These are phyloP conservation scores for Trametes coccinea DNA, from an alignment of 768 basidiomycete species.

Conservation along the genomic window DNA sequence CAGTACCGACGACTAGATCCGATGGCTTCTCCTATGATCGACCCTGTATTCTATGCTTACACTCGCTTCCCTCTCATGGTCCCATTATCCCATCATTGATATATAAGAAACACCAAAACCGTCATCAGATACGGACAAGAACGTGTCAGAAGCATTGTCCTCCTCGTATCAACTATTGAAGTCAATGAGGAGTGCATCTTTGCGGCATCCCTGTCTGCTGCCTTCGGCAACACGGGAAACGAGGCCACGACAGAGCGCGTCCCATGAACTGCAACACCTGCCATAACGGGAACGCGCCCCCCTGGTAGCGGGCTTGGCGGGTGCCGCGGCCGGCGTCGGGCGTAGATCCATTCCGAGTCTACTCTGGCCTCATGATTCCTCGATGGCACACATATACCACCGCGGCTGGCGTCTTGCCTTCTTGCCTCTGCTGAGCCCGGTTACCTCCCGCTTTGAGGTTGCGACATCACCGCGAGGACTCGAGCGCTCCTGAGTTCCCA, in stretches of 20 bases:
- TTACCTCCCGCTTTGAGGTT: too few relatives aligned
- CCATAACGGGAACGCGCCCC: constrained; percentile 1
- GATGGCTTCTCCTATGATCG: background rate
- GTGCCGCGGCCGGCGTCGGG: background rate
- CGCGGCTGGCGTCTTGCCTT: too few relatives aligned
- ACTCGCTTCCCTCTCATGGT: background rate
- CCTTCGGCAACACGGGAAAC: too few relatives aligned
- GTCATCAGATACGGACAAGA: background rate
- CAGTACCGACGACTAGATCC: background rate
- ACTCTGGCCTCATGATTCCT: constrained; percentile 7
- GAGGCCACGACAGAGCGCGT: too few relatives aligned
- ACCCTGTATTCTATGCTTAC: background rate
- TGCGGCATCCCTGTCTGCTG: too few relatives aligned
- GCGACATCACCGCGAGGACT: too few relatives aligned
- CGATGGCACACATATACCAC: background rate
- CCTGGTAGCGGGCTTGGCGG: background rate
- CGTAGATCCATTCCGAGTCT: background rate
- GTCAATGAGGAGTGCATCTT: too few relatives aligned
- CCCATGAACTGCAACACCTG: constrained; percentile 9
- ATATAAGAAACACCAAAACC: background rate
- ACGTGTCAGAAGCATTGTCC: too few relatives aligned
- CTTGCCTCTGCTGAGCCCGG: too few relatives aligned
- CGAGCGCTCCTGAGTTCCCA: too few relatives aligned
- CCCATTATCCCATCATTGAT: background rate
- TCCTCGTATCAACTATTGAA: too few relatives aligned